These are phyloP conservation scores for Microcera coccophila DNA, from an alignment of 2,329 filamentous ascomycete species.

Conservation along the genomic window DNA sequence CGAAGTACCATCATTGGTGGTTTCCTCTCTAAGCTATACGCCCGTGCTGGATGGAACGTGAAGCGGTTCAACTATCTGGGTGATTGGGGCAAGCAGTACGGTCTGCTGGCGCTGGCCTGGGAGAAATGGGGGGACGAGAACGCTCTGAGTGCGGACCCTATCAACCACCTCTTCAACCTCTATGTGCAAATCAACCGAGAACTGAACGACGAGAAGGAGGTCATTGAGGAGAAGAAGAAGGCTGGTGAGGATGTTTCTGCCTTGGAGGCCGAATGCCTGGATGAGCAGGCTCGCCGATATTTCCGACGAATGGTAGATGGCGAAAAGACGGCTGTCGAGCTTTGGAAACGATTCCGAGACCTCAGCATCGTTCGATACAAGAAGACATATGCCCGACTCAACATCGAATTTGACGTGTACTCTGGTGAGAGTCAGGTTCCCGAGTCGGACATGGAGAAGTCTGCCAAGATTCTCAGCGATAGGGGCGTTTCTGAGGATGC, in stretches of 20 bases:
- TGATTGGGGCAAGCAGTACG: conserved; percentile 31
- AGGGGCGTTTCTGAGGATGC: conserved; percentile 65
- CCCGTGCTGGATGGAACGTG: conserved; percentile 69
- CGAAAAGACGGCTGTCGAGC: conserved; percentile 55
- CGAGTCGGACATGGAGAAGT: conserved; percentile 61
- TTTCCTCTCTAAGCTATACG: conserved; percentile 69
- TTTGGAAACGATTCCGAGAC: conserved; percentile 64
- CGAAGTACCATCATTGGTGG: conserved; percentile 76
- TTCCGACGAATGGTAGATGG: conserved; percentile 70
- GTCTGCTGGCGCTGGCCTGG: conserved; percentile 60
- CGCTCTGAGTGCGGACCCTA: conserved; percentile 66
- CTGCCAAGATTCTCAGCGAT: conserved; percentile 59
- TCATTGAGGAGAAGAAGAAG: conserved; percentile 55
- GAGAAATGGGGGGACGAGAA: conserved; percentile 72
- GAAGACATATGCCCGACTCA: conserved; percentile 64
- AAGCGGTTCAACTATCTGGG: conserved; percentile 59
- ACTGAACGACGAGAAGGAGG: conserved; percentile 62
- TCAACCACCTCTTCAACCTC: conserved; percentile 77
- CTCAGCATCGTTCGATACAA: conserved; percentile 65
- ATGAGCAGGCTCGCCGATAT: conserved; percentile 70
- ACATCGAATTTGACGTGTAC: conserved; percentile 66
- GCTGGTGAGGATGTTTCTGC: conserved; percentile 47
- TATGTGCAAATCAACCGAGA: conserved; percentile 75
- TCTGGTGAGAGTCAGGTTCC: conserved; percentile 72
- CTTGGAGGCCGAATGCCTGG: conserved; percentile 55